Base-by-base conservation (phyloP, 495 filamentous ascomycete species). In the Penicillium steckii region DNA sequence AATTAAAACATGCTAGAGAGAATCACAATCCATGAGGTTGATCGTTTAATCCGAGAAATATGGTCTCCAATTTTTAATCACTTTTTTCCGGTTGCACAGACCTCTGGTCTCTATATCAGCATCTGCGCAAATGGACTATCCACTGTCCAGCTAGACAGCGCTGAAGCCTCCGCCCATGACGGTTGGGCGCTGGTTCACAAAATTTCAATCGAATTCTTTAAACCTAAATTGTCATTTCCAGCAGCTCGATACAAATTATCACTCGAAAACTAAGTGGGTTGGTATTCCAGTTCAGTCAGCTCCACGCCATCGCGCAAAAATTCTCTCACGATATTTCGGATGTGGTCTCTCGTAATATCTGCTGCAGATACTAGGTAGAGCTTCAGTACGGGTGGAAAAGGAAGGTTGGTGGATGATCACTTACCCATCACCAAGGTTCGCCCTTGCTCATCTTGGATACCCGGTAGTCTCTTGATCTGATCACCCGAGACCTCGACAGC, bases 401-500 rank as follows among this genome's bases (percentile, higher is more conserved):
- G 15, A n/a, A 22, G 15, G 9, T 25, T 9, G 17, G 21, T 38
- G 17, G 17, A 38, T 32, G 17, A 8, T 23, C 27, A 29, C 53
- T 57, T 53, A 65, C 57, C 57, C 40, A 65, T 55, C 8, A 65
- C 48, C 10, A 65, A 33, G 15, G 40, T 60, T 17, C 18, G 44
- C 13, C 59, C 56, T 52, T 33, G 47, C 53, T 62, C 27, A 10
- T 65, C 58, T n/a, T 10, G 21, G n/a, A 52, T 59, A 23, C 52
- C 55, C 26, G 50, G 50, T 26, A 61, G 49, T 42, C 58, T 56
- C 32, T 61, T 40, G 17, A 65, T 60, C 18, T 46, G 41, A 23
- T 46, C 46, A 15, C 62, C 47, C 32, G 50, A 55, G 5, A 45
- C 55, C 41, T 65, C 45, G 17, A 48, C n/a, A 4, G 50, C 55